These are phyloP conservation scores for Lipomyces yamadae DNA, from an alignment of 805 yeast species.

Conservation along the genomic window DNA sequence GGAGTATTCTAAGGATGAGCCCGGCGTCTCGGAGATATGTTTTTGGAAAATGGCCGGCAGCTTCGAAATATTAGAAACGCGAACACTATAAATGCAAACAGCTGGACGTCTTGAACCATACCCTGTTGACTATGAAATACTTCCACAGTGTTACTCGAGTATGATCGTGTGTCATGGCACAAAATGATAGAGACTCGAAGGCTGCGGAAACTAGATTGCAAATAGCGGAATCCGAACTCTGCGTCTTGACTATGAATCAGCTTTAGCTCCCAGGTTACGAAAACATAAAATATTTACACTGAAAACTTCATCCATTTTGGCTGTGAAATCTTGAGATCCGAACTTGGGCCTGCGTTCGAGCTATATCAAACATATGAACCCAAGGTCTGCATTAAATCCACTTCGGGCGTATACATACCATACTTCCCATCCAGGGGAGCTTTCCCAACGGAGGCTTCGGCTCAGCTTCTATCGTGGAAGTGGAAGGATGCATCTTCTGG, in stretches of 20 bases:
- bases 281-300: background rate
- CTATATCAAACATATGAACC: background rate
- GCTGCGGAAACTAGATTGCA: conserved; percentile 19
- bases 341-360: conserved; percentile 20
- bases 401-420: conserved; percentile 11
- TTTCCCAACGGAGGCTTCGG: background rate
- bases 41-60: conserved; percentile 21
- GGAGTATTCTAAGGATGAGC: conserved; percentile 29
- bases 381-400: background rate
- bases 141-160: conserved; percentile 28
- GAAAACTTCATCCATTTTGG: background rate
- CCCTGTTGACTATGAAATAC: conserved; percentile 28
- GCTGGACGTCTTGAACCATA: background rate
- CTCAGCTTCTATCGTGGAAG: background rate
- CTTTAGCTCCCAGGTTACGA: background rate
- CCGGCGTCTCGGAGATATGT: conserved; percentile 16
- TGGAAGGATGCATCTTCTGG: background rate
- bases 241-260: background rate
- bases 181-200: conserved; percentile 18
- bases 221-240: conserved; percentile 24
- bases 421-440: conserved; percentile 22
- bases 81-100: background rate
- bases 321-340: conserved; percentile 17
- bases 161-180: conserved; percentile 25
- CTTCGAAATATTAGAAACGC: background rate